phyloP scores from a whole-genome alignment of 164 flowering plant genomes.

The Tetracentron sinense region DNA sequence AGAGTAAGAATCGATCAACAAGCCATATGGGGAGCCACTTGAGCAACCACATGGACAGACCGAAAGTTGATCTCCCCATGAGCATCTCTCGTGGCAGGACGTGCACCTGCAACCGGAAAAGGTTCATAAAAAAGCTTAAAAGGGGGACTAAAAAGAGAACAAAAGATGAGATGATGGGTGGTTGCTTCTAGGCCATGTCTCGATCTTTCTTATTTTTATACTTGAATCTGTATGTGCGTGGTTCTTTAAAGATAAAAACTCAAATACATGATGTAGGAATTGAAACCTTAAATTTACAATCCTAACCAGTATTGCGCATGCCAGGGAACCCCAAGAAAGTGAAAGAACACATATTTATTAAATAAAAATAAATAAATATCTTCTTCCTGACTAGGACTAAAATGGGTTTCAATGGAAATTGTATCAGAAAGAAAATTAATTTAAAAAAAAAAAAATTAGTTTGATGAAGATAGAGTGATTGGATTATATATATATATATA shows the following conservation, averaged over 20 bases:
- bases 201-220: too few species aligned
- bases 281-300: slow-evolving; percentile 46
- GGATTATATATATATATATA: too few species aligned
- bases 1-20: slow-evolving; percentile 68
- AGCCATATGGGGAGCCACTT: slow-evolving; percentile 78
- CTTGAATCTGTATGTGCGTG: background rate
- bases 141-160: background rate
- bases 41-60: slow-evolving; percentile 80
- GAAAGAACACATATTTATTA: slow-evolving; percentile 7
- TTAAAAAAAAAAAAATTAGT: too few species aligned
- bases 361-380: slow-evolving; percentile 5
- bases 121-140: slow-evolving; percentile 5
- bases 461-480: too few species aligned
- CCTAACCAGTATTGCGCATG: slow-evolving; percentile 73
- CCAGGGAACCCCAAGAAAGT: slow-evolving; percentile 44
- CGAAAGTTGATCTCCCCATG: slow-evolving; percentile 91
- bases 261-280: slow-evolving; percentile 57
- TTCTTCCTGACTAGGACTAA: slow-evolving; percentile 10
- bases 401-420: too few species aligned
- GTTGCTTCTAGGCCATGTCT: too few species aligned
- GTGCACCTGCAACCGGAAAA: slow-evolving; percentile 63
- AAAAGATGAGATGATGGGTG: slow-evolving; percentile 6
- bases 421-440: too few species aligned
- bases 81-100: slow-evolving; percentile 87
- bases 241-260: slow-evolving; percentile 4